phyloP scores from a whole-genome alignment of 441 rosid genomes.

The Aquilaria agallochum region DNA sequence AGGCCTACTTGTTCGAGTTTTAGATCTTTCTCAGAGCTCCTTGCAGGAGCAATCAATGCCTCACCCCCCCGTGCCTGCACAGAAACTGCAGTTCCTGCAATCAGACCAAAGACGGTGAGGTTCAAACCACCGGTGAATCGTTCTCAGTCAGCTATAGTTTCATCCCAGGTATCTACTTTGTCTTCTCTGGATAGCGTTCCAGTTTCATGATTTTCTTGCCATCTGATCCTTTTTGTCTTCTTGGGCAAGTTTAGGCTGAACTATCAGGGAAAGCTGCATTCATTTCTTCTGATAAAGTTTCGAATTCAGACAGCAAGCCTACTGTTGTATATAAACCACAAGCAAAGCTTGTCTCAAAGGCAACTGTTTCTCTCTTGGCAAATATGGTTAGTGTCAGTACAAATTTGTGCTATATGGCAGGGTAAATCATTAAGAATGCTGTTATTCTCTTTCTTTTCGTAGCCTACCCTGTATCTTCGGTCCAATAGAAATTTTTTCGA shows the following conservation, averaged over 20 bases:
- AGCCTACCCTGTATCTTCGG: too few species aligned
- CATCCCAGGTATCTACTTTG: constrained; percentile 39
- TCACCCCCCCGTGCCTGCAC: constrained; percentile 34
- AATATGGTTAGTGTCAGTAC: constrained; percentile 55
- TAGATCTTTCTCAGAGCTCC: constrained; percentile 69
- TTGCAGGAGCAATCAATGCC: constrained; percentile 49
- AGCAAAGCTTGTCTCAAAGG: constrained; percentile 78
- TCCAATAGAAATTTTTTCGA: too few species aligned
- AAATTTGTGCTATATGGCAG: background rate
- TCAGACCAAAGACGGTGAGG: constrained; percentile 74
- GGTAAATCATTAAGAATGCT: background rate
- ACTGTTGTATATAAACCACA: constrained; percentile 70
- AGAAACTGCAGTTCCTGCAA: constrained; percentile 49
- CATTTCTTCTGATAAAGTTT: constrained; percentile 34
- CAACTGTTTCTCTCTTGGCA: constrained; percentile 67
- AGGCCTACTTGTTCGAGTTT: constrained; percentile 65
- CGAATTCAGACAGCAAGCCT: constrained; percentile 32
- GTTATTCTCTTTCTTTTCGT: constrained; percentile 1
- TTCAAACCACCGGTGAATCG: constrained; percentile 41
- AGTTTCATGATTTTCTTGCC: constrained; percentile 10
- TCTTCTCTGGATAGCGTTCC: constrained; percentile 8
- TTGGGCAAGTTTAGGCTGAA: constrained; percentile 36
- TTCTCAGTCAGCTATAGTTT: constrained; percentile 24
- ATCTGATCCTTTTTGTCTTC: constrained; percentile 11
- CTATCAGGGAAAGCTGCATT: constrained; percentile 24